A percentile compares a stretch with the other conserved stretches of the same genome.
These are phyloP conservation scores for Picochlorum sp. DNA, from an alignment of 139 green algal genomes.

Conservation along the genomic window DNA sequence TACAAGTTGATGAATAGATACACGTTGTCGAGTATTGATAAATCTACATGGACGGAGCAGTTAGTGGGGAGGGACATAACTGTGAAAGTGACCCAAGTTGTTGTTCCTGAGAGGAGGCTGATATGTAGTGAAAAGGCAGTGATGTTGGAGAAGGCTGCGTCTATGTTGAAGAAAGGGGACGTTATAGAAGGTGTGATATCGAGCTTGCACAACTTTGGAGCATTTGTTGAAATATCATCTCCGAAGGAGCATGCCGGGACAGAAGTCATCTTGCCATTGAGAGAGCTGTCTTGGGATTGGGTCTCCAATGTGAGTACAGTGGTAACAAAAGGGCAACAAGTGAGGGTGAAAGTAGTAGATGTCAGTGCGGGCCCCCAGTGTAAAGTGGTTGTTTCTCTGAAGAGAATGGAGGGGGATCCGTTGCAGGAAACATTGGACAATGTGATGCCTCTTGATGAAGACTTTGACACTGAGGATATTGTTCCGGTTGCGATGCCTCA, in stretches of 20 bases:
- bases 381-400: constrained; percentile 38
- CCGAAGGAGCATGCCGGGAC: constrained; percentile 22
- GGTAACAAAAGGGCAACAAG: constrained; percentile 15
- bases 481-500: constrained; percentile 21
- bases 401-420: constrained; percentile 42
- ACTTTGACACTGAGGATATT: neutral
- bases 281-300: constrained; percentile 49
- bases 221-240: constrained; percentile 36
- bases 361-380: neutral
- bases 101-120: constrained; percentile 27
- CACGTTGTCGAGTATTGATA: constrained; percentile 9
- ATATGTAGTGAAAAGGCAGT: constrained; percentile 37
- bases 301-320: constrained; percentile 4
- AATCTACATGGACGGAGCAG: constrained; percentile 2
- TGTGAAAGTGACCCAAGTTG: constrained; percentile 40
- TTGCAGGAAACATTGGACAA: constrained; percentile 43
- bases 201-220: constrained; percentile 37
- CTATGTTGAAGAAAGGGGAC: constrained; percentile 26
- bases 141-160: constrained; percentile 28
- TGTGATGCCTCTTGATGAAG: constrained; percentile 30
- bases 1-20: constrained; percentile 35
- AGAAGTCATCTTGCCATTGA: constrained; percentile 41
- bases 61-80: constrained; percentile 17
- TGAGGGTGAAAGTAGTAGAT: constrained; percentile 28
- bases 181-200: constrained; percentile 31